Conservation (phyloP, 306 rosid genomes). For the Calophaca sinica region DNA sequence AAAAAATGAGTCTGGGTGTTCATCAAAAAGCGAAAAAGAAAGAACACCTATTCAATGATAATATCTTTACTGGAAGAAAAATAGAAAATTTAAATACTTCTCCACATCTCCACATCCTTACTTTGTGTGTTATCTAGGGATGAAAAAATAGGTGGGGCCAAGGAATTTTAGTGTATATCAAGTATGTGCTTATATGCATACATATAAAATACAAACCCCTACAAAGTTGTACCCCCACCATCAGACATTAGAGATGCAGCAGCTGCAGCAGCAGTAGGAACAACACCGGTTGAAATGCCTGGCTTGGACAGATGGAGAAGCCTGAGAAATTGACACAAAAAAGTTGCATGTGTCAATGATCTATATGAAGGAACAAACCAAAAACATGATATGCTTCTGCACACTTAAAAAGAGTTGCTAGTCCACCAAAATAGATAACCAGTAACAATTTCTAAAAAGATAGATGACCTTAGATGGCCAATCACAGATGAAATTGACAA, state of each 20-base stretch:
- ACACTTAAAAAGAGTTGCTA: background rate
- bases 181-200: background rate
- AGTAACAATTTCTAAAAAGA: background rate
- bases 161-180: conserved; percentile 10
- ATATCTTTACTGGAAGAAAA: too few species aligned
- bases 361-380: conserved; percentile 18
- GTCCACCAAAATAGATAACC: background rate
- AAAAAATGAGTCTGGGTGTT: too few species aligned
- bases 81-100: too few species aligned
- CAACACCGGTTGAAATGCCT: conserved; percentile 90
- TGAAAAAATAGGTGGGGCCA: background rate
- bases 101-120: too few species aligned
- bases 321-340: conserved; percentile 63
- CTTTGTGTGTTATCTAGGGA: background rate
- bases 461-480: background rate
- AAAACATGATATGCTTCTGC: conserved; percentile 24
- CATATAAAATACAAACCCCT: conserved; percentile 28
- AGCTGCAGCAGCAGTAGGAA: conserved; percentile 96
- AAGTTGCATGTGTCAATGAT: conserved; percentile 26
- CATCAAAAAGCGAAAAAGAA: too few species aligned
- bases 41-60: too few species aligned
- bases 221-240: conserved; percentile 80
- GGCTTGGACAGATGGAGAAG: conserved; percentile 95
- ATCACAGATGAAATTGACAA: background rate
- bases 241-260: conserved; percentile 97